phyloP scores from a whole-genome alignment of 148 eudicot species.

The Cornus controversa region DNA sequence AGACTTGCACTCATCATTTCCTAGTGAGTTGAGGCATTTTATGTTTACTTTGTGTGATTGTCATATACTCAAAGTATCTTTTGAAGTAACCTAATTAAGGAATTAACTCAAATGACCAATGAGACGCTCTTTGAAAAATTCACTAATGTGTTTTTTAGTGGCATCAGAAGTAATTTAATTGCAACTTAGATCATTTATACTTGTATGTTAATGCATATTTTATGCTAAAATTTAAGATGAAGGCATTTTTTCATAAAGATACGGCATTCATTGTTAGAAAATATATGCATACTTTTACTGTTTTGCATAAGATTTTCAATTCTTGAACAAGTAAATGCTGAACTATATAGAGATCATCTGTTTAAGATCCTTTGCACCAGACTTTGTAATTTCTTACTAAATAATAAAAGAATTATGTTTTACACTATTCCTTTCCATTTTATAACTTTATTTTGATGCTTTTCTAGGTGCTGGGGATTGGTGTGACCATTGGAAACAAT shows the following conservation, averaged over 20 bases:
- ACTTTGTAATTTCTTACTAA: background rate
- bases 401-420: background rate
- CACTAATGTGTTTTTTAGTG: background rate
- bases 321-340: background rate
- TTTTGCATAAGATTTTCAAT: slow-evolving; percentile 5
- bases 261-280: background rate
- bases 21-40: slow-evolving; percentile 32
- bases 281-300: background rate
- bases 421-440: background rate
- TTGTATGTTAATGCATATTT: background rate
- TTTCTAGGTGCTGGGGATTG: slow-evolving; percentile 55
- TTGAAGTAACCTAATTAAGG: background rate
- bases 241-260: background rate
- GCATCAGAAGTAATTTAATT: background rate
- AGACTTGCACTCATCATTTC: slow-evolving; percentile 22
- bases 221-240: background rate
- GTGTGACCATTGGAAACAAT: slow-evolving; percentile 99
- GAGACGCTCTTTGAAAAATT: too few relatives aligned
- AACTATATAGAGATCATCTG: slow-evolving; percentile 1
- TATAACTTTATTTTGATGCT: slow-evolving; percentile 10
- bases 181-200: background rate
- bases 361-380: background rate
- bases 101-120: background rate
- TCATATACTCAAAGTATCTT: background rate
- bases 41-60: background rate